Evolutionary conservation across 1,284 basidiomycete genomes (phyloP), one percentile per base, ranked within the genome.

Genomic region (Cerioporus squamosus): DNA sequence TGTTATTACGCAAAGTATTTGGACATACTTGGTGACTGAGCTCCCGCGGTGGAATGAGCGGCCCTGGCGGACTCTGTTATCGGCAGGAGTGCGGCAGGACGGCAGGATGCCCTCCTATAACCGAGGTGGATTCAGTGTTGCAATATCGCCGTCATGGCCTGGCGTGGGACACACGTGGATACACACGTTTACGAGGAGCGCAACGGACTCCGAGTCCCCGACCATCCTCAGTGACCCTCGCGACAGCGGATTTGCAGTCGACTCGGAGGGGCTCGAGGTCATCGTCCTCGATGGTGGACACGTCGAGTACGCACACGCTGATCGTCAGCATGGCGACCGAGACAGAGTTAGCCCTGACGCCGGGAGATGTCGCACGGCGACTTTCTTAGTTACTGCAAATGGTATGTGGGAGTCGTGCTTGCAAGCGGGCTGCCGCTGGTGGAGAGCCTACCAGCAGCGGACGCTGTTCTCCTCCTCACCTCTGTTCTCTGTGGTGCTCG

Each of bases 321-420:
- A 26, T 40, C n/a, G 57, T 59, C n/a, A 49, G 38, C 58, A 55
- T 52, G 49, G 40, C 53, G 53, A 59, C 50, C 53, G 50, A 59
- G 15, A 48, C 39, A 59, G 51, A 36, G 52, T 31, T 51, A 31
- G 9, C 22, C 58, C 58, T 22, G 36, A 44, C 57, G 57, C 57
- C 44, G 38, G 33, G 43, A 3, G 22, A 23, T 9, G 24, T 50
- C 51, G 49, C 58, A 52, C 53, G 58, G 50, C 44, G 50, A 53
- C 51, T 43, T 56, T 53, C 59, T 20, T 56, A 53, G 51, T 60
- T 60, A 60, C 59, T 31, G 43, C 3, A 56, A 42, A 42, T 29
- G 59, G 59, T 12, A 60, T 22, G 44, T 51, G 23, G 5, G 38
- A 3, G n/a, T 8, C 22, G 44, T 23, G 12, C 12, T 31, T 5